Conservation (phyloP, 1,139 yeast species). For the Pichia inconspicua region DNA sequence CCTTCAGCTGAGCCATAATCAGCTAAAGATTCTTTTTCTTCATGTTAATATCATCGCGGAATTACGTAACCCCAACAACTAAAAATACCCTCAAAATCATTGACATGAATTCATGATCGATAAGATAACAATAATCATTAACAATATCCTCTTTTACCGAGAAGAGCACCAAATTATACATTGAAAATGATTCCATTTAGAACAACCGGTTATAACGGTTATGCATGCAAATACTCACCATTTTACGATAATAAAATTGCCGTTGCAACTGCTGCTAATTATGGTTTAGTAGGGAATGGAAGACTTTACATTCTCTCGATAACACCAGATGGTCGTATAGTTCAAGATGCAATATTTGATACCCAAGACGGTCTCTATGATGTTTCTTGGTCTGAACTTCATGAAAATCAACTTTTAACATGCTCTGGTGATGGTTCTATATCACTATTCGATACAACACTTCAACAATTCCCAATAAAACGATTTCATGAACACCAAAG, state of each 20-base stretch:
- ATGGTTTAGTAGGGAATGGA: slow-evolving; percentile 93
- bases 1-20: too few species aligned
- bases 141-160: not conserved
- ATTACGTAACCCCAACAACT: too few species aligned
- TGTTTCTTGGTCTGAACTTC: slow-evolving; percentile 81
- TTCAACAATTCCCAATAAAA: slow-evolving; percentile 64
- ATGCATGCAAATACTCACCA: slow-evolving; percentile 84
- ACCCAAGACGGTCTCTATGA: slow-evolving; percentile 93
- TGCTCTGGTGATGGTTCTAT: slow-evolving; percentile 90
- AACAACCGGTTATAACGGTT: slow-evolving; percentile 81
- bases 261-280: slow-evolving; percentile 85
- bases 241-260: slow-evolving; percentile 84
- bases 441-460: slow-evolving; percentile 68
- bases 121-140: not conserved
- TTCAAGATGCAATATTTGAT: slow-evolving; percentile 56
- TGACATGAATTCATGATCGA: not conserved
- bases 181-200: slow-evolving; percentile 58
- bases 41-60: too few species aligned
- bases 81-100: too few species aligned
- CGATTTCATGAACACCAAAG: slow-evolving; percentile 71
- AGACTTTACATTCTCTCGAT: slow-evolving; percentile 63
- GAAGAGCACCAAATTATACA: not conserved
- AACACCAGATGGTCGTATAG: slow-evolving; percentile 53
- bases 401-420: slow-evolving; percentile 75
- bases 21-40: too few species aligned